Evolutionary conservation across 73 alveolate genomes (phyloP).

Genomic region (Durusdinium trenchii): DNA sequence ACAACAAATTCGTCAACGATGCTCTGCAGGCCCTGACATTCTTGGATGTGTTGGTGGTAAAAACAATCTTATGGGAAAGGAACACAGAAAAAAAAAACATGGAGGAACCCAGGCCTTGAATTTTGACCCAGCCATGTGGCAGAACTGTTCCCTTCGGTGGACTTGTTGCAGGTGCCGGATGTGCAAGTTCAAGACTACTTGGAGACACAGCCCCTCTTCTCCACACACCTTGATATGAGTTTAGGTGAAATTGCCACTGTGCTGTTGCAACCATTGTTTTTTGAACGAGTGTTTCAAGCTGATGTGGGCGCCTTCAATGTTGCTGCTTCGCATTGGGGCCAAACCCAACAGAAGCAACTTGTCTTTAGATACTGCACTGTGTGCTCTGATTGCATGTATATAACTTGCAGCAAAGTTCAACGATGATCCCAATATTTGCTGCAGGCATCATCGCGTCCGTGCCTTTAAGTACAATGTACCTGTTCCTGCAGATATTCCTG

Average conservation of each 20-base stretch:
- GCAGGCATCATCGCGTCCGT: conserved; percentile 45
- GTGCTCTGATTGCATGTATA: background rate
- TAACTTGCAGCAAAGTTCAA: background rate
- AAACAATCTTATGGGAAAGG: too few species aligned
- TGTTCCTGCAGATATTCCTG: conserved; percentile 14
- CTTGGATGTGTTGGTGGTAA: background rate
- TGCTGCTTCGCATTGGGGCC: background rate
- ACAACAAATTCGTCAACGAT: background rate
- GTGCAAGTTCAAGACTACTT: conserved; percentile 42
- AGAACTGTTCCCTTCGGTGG: too few species aligned
- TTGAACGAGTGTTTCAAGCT: conserved; percentile 34
- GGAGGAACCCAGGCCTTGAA: too few species aligned
- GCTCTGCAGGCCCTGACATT: background rate
- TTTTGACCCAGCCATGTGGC: too few species aligned
- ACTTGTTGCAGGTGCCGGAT: conserved; percentile 23
- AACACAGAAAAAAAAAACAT: too few species aligned
- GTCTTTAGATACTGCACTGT: background rate
- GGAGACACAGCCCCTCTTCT: conserved; percentile 35
- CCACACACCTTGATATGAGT: conserved; percentile 9
- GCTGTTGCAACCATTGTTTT: conserved; percentile 30
- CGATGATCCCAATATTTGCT: too few species aligned
- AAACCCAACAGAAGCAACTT: background rate
- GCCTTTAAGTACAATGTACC: conserved; percentile 70
- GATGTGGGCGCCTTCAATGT: conserved; percentile 40
- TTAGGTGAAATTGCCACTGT: conserved; percentile 1